Evolutionary conservation across 192 early-diverging fungal genomes (phyloP), one percentile per base, ranked within the genome.

Genomic region (Backusella tarrabulga): DNA sequence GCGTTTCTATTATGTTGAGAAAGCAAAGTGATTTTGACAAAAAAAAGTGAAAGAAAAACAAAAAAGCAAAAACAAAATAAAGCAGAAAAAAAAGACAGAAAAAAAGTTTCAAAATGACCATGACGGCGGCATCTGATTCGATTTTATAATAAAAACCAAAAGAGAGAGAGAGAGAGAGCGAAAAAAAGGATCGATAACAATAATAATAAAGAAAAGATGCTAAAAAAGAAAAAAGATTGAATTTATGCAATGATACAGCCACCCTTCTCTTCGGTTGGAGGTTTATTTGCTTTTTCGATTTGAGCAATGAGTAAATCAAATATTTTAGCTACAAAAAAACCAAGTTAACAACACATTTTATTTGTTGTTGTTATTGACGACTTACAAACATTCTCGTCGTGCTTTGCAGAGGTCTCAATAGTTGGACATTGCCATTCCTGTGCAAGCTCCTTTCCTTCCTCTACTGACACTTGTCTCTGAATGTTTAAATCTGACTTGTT

Each of bases 321-420:
- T 26, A 94, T 89, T 77, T 91, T 86, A 35, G 86, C 87, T 83
- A 76, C 5, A 34, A 50, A 32, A 14, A 69, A 40, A 32, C 67
- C 67, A 56, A 50, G 68, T 68, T 34, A 75, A 35, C 0, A 77
- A 34, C 67, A 26, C 29, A 32, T 32, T 32, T 32, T 32, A 32
- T 32, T 32, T 34, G 34, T 36, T 66, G 26, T 76, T 42, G 35
- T 46, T 44, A 36, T 14, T 67, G 12, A 23, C 12, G 12, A 73
- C 86, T 81, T 85, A 88, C 90, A 88, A 78, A 98, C 95, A 78
- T 97, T 98, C 60, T 92, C 90, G 78, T 96, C 95, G 71, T 93
- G 91, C 81, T 97, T 98, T 0, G 98, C 98, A 21, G 94, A 95
- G 9, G 94, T 91, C 81, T 99, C 98, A 63, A 96, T 86, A 70